Base-by-base conservation (phyloP, 495 filamentous ascomycete species). In the Talaromyces stipitatus region DNA sequence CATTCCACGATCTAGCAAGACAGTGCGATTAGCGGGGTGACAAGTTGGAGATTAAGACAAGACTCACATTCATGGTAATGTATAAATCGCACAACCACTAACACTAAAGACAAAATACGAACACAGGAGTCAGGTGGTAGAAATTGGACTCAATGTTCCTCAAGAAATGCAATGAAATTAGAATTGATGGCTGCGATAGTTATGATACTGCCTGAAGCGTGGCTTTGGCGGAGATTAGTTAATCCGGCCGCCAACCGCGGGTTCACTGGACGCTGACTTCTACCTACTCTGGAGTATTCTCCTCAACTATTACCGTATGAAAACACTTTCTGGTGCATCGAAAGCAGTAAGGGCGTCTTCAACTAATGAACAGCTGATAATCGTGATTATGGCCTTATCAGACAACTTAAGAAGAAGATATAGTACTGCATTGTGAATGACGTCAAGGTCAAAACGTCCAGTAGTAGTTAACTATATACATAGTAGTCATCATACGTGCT, bases 1-100 rank as follows among this genome's bases (percentile, higher is more conserved):
- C 92, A 97, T 83, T 97, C 92, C 54, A 97, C 78, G 75, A 97
- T 85, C 91, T 96, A 61, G 28, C 53, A 18, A 47, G 55, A 27
- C 38, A 45, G 26, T 28, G 54, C 41, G 47, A 46, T 57, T 50
- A 66, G 61, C 52, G 57, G 60, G 51, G 20, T n/a, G 28, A 66
- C 62, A 55, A 54, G 46, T 20, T n/a, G 36, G 30, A 47, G 11
- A 12, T 45, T 41, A 33, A 27, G 2, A 29, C 29, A 16, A 36
- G 23, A 57, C 78, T 69, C 66, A 85, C 84, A 76, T 88, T 88
- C 85, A 87, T 87, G 43, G 32, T 76, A 66, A 50, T 7, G 1
- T 18, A 54, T n/a, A 55, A 6, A 52, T 18, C 16, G 20, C 2
- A 27, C 12, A 16, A 18, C 8, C n/a, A 20, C 16, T n/a, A n/a